Conservation (phyloP, 805 yeast genomes). For the Yamadazyma scolyti region DNA sequence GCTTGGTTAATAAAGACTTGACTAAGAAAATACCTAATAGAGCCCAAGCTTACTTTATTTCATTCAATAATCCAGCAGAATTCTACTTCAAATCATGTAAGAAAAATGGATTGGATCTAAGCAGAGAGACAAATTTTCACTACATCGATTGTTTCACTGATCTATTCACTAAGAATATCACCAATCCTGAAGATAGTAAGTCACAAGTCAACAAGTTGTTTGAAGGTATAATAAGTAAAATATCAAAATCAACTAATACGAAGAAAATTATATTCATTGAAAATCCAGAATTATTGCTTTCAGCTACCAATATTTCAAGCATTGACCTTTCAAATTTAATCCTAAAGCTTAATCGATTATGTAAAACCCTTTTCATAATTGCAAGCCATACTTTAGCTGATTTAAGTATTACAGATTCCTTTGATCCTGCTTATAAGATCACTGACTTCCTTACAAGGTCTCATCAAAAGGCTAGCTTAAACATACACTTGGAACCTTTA, state of each 20-base stretch:
- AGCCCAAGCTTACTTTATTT: slow-evolving; percentile 30
- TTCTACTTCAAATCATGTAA: slow-evolving; percentile 31
- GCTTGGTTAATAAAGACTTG: slow-evolving; percentile 32
- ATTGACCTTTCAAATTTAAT: slow-evolving; percentile 32
- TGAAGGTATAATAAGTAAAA: slow-evolving; percentile 10
- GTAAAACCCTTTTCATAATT: slow-evolving; percentile 34
- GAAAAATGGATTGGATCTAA: slow-evolving; percentile 36
- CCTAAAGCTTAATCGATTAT: slow-evolving; percentile 25
- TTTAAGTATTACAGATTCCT: slow-evolving; percentile 9
- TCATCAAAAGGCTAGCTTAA: slow-evolving; percentile 47
- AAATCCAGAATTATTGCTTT: slow-evolving; percentile 43
- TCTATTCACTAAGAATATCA: slow-evolving; percentile 34
- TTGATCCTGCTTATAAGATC: slow-evolving; percentile 36
- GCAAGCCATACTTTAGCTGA: slow-evolving; percentile 37
- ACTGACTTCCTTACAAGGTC: slow-evolving; percentile 46
- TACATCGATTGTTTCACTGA: slow-evolving; percentile 47
- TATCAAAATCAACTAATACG: slow-evolving; percentile 5
- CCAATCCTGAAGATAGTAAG: slow-evolving; percentile 16
- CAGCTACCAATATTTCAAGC: slow-evolving; percentile 36
- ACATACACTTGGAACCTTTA: slow-evolving; percentile 61
- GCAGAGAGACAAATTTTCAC: slow-evolving; percentile 20
- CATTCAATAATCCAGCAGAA: slow-evolving; percentile 31
- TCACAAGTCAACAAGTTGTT: slow-evolving; percentile 16
- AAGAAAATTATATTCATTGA: slow-evolving; percentile 39
- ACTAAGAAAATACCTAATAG: slow-evolving; percentile 15